Conservation (phyloP, 75 land plant genomes). For the Sequoiadendron giganteum region DNA sequence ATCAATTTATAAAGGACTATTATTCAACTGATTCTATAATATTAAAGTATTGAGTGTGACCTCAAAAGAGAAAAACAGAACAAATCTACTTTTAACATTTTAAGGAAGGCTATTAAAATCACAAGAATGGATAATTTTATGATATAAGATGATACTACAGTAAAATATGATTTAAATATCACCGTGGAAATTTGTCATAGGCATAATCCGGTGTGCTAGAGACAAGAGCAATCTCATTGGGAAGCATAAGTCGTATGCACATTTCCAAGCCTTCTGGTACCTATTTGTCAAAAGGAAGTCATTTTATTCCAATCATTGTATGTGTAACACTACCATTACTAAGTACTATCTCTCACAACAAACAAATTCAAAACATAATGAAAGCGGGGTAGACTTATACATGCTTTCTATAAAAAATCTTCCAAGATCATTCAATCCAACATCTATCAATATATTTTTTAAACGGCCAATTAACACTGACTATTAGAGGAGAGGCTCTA, state of each 20-base stretch:
- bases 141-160: neutral
- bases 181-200: slow-evolving; percentile 93
- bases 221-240: slow-evolving; percentile 80
- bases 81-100: neutral
- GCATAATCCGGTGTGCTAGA: slow-evolving; percentile 93
- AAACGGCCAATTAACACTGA: neutral
- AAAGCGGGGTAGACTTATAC: neutral
- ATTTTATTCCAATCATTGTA: neutral
- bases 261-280: slow-evolving; percentile 98
- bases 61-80: neutral
- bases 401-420: neutral
- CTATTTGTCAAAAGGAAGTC: slow-evolving; percentile 24
- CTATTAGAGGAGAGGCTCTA: neutral
- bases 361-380: neutral
- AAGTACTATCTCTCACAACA: neutral
- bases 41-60: neutral
- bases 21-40: neutral
- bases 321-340: neutral
- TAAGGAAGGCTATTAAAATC: neutral
- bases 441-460: neutral
- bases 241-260: slow-evolving; percentile 91
- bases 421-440: neutral
- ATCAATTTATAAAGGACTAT: neutral
- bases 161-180: neutral
- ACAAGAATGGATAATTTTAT: neutral